Conservation (phyloP, 139 green algal genomes). For the Chlorella sp. region DNA sequence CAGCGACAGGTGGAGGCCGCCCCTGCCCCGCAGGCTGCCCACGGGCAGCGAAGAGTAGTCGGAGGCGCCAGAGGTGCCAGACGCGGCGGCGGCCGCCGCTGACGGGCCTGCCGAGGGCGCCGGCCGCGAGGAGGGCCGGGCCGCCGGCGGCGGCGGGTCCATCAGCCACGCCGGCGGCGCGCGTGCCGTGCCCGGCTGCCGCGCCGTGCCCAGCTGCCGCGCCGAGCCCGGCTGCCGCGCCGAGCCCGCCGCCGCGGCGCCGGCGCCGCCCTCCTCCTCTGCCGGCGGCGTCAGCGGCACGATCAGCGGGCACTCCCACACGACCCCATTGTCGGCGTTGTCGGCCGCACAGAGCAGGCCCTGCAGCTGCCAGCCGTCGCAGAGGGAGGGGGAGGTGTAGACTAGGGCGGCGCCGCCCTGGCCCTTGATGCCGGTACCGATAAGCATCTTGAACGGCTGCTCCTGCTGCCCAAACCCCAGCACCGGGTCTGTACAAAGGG, state of each 20-base stretch:
- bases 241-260: neutral
- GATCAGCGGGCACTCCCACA: constrained; percentile 76
- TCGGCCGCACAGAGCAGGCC: constrained; percentile 56
- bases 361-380: constrained; percentile 51
- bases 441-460: too few relatives aligned
- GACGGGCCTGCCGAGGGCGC: neutral
- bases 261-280: too few relatives aligned
- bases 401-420: constrained; percentile 69
- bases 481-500: too few relatives aligned
- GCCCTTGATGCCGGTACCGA: constrained; percentile 80
- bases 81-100: too few relatives aligned
- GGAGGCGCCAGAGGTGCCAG: too few relatives aligned
- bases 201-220: neutral
- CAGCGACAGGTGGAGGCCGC: neutral
- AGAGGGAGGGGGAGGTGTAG: constrained; percentile 50
- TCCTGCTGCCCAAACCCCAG: too few relatives aligned
- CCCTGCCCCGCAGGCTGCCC: neutral
- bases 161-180: neutral
- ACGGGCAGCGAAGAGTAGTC: too few relatives aligned
- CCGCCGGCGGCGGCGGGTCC: neutral
- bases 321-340: constrained; percentile 50
- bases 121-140: neutral
- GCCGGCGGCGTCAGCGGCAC: constrained; percentile 43
- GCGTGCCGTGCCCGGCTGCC: neutral
- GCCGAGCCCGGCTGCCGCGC: neutral